Conservation (phyloP, 1,284 basidiomycete genomes). For the Ceratobasidium sp. region DNA sequence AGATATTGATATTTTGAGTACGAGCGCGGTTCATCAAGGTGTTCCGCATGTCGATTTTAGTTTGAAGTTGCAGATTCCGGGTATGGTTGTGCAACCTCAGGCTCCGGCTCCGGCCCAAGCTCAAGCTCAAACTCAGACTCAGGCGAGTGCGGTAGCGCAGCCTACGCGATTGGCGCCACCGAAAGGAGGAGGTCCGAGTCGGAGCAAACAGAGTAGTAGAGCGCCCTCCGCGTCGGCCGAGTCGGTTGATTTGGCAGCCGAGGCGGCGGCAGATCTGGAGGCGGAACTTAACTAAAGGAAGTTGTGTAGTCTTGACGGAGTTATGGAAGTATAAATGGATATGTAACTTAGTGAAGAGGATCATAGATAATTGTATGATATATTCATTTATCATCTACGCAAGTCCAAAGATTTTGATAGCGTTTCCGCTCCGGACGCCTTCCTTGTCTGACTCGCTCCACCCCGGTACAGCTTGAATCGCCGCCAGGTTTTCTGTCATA, state of each 20-base stretch:
- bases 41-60: constrained; percentile 95
- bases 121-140: not conserved
- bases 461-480: constrained; percentile 73
- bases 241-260: constrained; percentile 39
- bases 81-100: not conserved
- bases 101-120: not conserved
- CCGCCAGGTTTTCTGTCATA: constrained; percentile 85
- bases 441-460: constrained; percentile 75
- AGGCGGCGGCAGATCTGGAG: constrained; percentile 39
- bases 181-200: not conserved
- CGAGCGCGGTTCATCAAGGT: constrained; percentile 92
- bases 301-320: not conserved
- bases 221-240: constrained; percentile 40
- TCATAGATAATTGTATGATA: not conserved
- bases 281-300: constrained; percentile 26
- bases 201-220: constrained; percentile 36
- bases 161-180: constrained; percentile 21
- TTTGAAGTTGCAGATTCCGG: constrained; percentile 84
- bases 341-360: not conserved
- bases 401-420: constrained; percentile 72
- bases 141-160: too few relatives aligned
- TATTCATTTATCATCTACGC: constrained; percentile 31
- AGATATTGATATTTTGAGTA: constrained; percentile 96
- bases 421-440: constrained; percentile 78
- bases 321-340: not conserved